These are phyloP conservation scores for Ophiocordyceps camponoti-leonardi DNA, from an alignment of 2,329 filamentous ascomycete species.

Conservation along the genomic window DNA sequence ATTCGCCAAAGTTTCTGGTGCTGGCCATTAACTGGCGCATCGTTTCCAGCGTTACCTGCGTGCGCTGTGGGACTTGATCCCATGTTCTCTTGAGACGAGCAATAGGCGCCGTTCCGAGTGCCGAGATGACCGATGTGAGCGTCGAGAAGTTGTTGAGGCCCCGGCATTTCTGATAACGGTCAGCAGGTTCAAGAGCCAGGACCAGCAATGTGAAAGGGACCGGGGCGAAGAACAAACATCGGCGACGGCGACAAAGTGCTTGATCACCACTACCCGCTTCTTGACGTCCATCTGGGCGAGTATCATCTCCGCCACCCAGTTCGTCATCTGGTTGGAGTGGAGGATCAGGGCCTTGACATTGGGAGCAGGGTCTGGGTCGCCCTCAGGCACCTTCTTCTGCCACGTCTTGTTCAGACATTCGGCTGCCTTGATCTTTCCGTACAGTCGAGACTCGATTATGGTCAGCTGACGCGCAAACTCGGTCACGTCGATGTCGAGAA, in stretches of 20 bases:
- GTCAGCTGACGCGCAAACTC: constrained; percentile 97
- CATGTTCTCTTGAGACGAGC: constrained; percentile 86
- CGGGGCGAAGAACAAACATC: constrained; percentile 56
- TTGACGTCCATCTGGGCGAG: constrained; percentile 86
- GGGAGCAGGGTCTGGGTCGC: constrained; percentile 68
- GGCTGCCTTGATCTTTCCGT: constrained; percentile 87
- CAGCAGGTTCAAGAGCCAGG: not conserved
- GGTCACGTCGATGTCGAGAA: constrained; percentile 86
- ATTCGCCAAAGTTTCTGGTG: constrained; percentile 96
- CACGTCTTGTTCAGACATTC: constrained; percentile 98
- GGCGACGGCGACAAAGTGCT: constrained; percentile 91
- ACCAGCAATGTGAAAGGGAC: not conserved
- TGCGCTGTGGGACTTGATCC: constrained; percentile 80
- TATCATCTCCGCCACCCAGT: constrained; percentile 99
- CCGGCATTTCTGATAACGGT: constrained; percentile 65
- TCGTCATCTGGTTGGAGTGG: constrained; percentile 96
- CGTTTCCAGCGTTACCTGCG: constrained; percentile 61
- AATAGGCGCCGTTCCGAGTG: constrained; percentile 84
- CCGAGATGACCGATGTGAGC: constrained; percentile 92
- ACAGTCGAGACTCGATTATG: constrained; percentile 87
- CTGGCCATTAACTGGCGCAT: constrained; percentile 94
- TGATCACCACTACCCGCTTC: constrained; percentile 92
- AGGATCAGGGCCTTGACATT: constrained; percentile 95
- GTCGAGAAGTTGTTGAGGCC: constrained; percentile 92
- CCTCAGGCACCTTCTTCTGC: constrained; percentile 83